Base-by-base conservation (phyloP, 345 rosid genomes). In the Hibiscus syriacus region DNA sequence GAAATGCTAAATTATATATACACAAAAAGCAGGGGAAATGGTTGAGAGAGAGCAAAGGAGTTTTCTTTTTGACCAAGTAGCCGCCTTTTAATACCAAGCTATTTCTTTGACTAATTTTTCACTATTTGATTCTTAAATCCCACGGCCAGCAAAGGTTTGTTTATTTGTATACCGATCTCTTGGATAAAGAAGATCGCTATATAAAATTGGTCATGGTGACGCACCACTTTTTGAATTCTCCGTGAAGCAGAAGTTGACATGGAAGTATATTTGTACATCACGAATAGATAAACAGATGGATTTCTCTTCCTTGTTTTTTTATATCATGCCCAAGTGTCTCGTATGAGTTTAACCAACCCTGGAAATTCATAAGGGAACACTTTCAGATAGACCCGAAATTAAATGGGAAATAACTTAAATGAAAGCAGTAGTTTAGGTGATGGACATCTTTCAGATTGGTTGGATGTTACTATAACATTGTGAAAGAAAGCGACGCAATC, bases 61-160 rank as follows among this genome's bases (percentile, higher is more conserved):
- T 71, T 78, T n/a, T n/a, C n/a, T 49, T 77, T 72, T 12, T 81
- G 88, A 84, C 91, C 70, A 45, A 53, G 8, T 4, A 69, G 82
- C 82, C 80, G 78, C 82, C 82, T 62, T 70, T 70, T 76, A 73
- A 57, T 67, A 73, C 79, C 53, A 55, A 13, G 23, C 29, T 26
- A 25, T 23, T 5, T 67, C 8, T 52, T 48, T 49, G 66, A 34
- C 25, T 17, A 26, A 38, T n/a, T n/a, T n/a, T n/a, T n/a, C n/a
- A n/a, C n/a, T n/a, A 14, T 27, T 73, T 46, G 46, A 57, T 61
- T 54, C 36, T 64, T 45, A 22, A 22, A 13, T 17, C 67, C 49
- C 71, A 59, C 50, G 54, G 60, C 56, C n/a, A n/a, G 2, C 3
- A 4, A 25, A 53, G 5, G 17, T 11, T 27, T 30, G 27, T 52